These are phyloP conservation scores for Calonectria honghensis DNA, from an alignment of 2,329 filamentous ascomycete species.

Conservation along the genomic window DNA sequence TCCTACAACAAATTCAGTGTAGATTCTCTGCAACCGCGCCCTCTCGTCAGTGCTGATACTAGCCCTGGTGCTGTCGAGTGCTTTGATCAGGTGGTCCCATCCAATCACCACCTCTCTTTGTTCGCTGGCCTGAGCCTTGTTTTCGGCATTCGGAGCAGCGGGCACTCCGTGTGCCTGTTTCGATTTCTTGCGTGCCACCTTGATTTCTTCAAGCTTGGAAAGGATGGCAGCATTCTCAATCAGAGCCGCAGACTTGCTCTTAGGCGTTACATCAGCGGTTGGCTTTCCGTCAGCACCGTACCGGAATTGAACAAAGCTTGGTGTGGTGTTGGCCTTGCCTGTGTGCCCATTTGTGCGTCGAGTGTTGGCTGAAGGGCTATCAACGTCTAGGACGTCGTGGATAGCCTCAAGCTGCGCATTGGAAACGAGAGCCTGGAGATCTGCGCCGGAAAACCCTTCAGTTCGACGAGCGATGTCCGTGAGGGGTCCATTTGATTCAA, in stretches of 20 bases:
- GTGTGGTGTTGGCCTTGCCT: conserved; percentile 57
- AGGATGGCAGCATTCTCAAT: conserved; percentile 86
- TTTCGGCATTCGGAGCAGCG: conserved; percentile 47
- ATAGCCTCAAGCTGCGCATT: conserved; percentile 98
- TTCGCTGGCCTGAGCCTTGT: conserved; percentile 58
- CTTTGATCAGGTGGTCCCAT: conserved; percentile 88
- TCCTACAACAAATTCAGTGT: conserved; percentile 93
- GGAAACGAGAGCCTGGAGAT: conserved; percentile 95
- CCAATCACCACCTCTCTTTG: conserved; percentile 85
- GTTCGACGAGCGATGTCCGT: conserved; percentile 86
- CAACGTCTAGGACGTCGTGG: conserved; percentile 85
- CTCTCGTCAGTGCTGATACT: conserved; percentile 89
- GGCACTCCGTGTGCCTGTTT: conserved; percentile 59
- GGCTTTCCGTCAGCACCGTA: conserved; percentile 78
- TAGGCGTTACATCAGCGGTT: conserved; percentile 64
- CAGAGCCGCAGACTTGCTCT: conserved; percentile 73
- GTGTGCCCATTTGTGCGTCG: conserved; percentile 60
- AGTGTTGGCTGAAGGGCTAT: conserved; percentile 66
- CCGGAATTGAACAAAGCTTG: conserved; percentile 87
- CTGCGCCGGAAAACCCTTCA: conserved; percentile 94
- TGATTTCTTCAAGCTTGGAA: conserved; percentile 88
- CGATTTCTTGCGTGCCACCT: conserved; percentile 76
- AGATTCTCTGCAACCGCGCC: conserved; percentile 84
- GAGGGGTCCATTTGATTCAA: conserved; percentile 73
- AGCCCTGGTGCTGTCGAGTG: conserved; percentile 84